These are phyloP conservation scores for Kuraishia molischiana DNA, from an alignment of 805 yeast species.

Conservation along the genomic window DNA sequence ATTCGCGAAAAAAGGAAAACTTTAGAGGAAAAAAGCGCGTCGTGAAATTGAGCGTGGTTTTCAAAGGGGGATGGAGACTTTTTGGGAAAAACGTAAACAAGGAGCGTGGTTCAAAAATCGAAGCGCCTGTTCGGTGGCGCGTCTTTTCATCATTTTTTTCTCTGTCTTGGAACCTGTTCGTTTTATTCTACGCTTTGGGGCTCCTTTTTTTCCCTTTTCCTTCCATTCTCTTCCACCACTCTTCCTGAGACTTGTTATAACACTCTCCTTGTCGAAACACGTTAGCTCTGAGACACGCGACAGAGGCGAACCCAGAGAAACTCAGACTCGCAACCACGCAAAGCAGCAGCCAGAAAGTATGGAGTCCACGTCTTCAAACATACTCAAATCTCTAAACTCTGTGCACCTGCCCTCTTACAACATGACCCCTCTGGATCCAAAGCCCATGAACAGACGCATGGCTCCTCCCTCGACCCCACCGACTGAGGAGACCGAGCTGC, in stretches of 20 bases:
- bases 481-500: background rate
- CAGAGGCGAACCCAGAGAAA: too few species aligned
- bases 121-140: too few species aligned
- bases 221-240: too few species aligned
- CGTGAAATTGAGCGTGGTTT: too few species aligned
- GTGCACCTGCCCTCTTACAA: constrained; percentile 4
- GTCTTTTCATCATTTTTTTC: background rate
- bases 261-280: too few species aligned
- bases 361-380: constrained; percentile 1
- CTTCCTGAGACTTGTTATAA: too few species aligned
- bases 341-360: too few species aligned
- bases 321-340: too few species aligned
- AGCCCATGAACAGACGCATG: background rate
- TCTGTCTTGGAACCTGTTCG: background rate
- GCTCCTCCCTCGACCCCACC: constrained; percentile 3
- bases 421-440: too few species aligned
- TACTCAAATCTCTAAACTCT: constrained; percentile 5
- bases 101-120: background rate
- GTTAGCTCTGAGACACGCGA: too few species aligned
- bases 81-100: background rate
- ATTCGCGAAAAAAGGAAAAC: background rate
- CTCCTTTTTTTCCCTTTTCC: background rate
- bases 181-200: background rate
- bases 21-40: too few species aligned
- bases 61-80: too few species aligned